Evolutionary conservation across 371 early-diverging fungal genomes (phyloP).

Genomic region (Lichtheimia ornata): DNA sequence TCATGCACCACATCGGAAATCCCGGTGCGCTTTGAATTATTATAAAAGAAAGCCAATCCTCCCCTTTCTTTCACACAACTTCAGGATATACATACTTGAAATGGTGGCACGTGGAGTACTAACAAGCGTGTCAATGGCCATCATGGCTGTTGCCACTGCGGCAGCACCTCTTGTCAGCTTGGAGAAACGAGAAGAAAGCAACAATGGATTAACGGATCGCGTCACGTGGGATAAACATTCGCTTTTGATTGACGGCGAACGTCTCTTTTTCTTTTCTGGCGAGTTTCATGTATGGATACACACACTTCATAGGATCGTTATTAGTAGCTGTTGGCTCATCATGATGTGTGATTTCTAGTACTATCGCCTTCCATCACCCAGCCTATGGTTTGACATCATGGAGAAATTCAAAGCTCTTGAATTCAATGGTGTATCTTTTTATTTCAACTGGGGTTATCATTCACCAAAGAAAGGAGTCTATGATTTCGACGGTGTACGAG

Average conservation of each 20-base stretch:
- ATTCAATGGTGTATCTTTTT: conserved; percentile 24
- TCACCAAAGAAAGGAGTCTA: conserved; percentile 20
- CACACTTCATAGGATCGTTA: no score
- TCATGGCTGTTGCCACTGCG: conserved; percentile 1
- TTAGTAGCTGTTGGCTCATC: neutral
- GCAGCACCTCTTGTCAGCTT: conserved; percentile 1
- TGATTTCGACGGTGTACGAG: conserved; percentile 26
- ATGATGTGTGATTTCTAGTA: neutral
- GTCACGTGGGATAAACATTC: conserved; percentile 24
- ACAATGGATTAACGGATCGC: conserved; percentile 9
- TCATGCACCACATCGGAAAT: no score
- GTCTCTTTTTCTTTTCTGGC: conserved; percentile 13
- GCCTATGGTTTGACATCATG: conserved; percentile 19
- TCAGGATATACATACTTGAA: neutral
- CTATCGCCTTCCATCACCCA: conserved; percentile 19
- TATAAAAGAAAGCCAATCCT: neutral
- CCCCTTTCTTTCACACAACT: neutral
- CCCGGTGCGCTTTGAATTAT: no score
- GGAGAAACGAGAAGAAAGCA: conserved; percentile 1
- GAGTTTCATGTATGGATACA: conserved; percentile 17
- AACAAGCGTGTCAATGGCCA: conserved; percentile 13
- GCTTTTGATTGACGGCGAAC: conserved; percentile 18
- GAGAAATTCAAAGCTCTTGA: conserved; percentile 25
- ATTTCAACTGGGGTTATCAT: conserved; percentile 31
- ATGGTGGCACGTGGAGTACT: conserved; percentile 10